Evolutionary conservation across 129 eudicot genomes (phyloP).

Genomic region (Pittosporum tobira): DNA sequence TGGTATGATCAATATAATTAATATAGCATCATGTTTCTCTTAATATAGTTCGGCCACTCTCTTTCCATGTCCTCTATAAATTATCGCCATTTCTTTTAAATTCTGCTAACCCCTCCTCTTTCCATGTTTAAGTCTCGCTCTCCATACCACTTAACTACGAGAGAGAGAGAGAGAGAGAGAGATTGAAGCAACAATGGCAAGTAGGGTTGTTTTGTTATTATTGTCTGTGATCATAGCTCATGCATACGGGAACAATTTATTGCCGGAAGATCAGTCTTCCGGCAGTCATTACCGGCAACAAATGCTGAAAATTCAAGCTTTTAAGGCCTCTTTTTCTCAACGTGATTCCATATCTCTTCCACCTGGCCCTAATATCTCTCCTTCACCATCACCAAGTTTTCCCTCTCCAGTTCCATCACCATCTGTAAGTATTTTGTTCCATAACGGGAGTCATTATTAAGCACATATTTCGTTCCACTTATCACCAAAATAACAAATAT

Average conservation of each 20-base stretch:
- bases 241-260: constrained; percentile 12
- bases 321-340: constrained; percentile 15
- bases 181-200: constrained; percentile 7
- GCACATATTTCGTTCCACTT: no score
- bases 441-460: no score
- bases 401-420: constrained; percentile 16
- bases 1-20: constrained; percentile 14
- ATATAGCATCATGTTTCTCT: constrained; percentile 4
- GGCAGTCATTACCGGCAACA: constrained; percentile 7
- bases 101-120: neutral
- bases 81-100: neutral
- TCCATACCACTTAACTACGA: neutral
- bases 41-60: constrained; percentile 29
- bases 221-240: constrained; percentile 7
- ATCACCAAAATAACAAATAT: no score
- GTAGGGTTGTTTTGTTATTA: constrained; percentile 2
- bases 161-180: neutral
- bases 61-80: constrained; percentile 34
- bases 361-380: neutral
- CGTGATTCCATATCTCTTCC: constrained; percentile 5
- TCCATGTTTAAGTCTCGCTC: neutral
- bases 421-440: no score
- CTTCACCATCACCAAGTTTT: constrained; percentile 13
- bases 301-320: constrained; percentile 22
- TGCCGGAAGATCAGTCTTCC: neutral